Conservation (phyloP, 139 green algal genomes). For the Haematococcus lacustris region DNA sequence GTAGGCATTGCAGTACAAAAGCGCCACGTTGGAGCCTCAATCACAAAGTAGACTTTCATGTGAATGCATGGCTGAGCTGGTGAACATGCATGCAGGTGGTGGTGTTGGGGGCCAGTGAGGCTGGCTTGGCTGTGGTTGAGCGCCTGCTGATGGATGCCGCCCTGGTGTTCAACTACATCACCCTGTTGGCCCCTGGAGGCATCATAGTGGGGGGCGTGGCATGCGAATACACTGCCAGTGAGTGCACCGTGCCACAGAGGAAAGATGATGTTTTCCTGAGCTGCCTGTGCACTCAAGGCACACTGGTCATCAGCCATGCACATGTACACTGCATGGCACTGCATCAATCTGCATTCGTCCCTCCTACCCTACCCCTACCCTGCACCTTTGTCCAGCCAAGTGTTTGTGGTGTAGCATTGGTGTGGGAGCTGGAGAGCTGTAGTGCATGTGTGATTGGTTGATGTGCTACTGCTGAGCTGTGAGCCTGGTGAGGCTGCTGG, state of each 20-base stretch:
- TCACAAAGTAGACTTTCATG: too few relatives aligned
- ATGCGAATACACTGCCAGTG: slow-evolving; percentile 30
- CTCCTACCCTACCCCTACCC: background rate
- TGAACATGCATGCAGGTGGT: slow-evolving; percentile 50
- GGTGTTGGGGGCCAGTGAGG: slow-evolving; percentile 54
- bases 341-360: background rate
- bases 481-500: too few relatives aligned
- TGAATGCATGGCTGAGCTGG: too few relatives aligned
- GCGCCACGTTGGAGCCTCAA: too few relatives aligned
- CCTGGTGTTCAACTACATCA: slow-evolving; percentile 52
- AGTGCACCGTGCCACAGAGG: background rate
- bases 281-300: background rate
- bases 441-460: too few relatives aligned
- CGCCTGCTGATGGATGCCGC: slow-evolving; percentile 41
- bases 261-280: background rate
- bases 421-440: too few relatives aligned
- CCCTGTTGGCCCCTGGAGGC: slow-evolving; percentile 44
- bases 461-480: too few relatives aligned
- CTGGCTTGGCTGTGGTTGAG: slow-evolving; percentile 52
- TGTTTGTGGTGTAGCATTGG: too few relatives aligned
- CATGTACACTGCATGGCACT: background rate
- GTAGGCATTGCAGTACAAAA: too few relatives aligned
- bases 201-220: slow-evolving; percentile 27
- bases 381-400: too few relatives aligned
- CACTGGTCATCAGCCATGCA: background rate